Conservation (phyloP, 495 filamentous ascomycete genomes). For the Usnea hakonensis region DNA sequence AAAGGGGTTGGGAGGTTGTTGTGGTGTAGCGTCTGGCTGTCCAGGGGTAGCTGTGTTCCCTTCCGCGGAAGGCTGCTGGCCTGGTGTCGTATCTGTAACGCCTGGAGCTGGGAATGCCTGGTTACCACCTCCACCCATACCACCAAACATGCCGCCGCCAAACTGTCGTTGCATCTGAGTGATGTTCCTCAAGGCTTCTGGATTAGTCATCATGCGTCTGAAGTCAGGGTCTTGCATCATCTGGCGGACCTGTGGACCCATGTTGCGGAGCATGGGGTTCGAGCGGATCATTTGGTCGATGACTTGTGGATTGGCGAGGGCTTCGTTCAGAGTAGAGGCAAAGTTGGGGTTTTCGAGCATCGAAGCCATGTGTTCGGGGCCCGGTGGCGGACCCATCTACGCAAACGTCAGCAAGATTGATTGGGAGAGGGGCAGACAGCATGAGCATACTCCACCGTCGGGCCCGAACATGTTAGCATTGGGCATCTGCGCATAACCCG, state of each 20-base stretch:
- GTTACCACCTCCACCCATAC: constrained; percentile 31
- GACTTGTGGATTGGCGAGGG: constrained; percentile 84
- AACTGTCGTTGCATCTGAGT: constrained; percentile 69
- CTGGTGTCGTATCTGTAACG: constrained; percentile 62
- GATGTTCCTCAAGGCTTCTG: constrained; percentile 69
- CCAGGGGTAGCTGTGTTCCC: constrained; percentile 32
- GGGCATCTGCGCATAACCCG: constrained; percentile 83
- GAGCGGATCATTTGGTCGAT: constrained; percentile 86
- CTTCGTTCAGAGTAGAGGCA: constrained; percentile 79
- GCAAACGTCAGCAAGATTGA: constrained; percentile 1
- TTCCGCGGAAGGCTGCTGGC: constrained; percentile 23
- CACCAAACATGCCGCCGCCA: constrained; percentile 47
- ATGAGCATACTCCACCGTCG: constrained; percentile 84
- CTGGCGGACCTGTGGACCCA: constrained; percentile 71
- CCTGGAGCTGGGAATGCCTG: constrained; percentile 80
- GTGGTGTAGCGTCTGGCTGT: constrained; percentile 30
- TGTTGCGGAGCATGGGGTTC: constrained; percentile 79
- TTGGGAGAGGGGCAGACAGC: background rate
- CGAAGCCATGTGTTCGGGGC: constrained; percentile 66
- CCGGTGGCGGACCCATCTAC: constrained; percentile 86
- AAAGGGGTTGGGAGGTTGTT: constrained; percentile 27
- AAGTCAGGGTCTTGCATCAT: constrained; percentile 81
- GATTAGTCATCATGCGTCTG: constrained; percentile 92
- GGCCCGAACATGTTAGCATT: constrained; percentile 87
- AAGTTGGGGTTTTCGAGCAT: constrained; percentile 85